Conservation (phyloP, 1,284 basidiomycete genomes). For the Rhodotorula sp. region DNA sequence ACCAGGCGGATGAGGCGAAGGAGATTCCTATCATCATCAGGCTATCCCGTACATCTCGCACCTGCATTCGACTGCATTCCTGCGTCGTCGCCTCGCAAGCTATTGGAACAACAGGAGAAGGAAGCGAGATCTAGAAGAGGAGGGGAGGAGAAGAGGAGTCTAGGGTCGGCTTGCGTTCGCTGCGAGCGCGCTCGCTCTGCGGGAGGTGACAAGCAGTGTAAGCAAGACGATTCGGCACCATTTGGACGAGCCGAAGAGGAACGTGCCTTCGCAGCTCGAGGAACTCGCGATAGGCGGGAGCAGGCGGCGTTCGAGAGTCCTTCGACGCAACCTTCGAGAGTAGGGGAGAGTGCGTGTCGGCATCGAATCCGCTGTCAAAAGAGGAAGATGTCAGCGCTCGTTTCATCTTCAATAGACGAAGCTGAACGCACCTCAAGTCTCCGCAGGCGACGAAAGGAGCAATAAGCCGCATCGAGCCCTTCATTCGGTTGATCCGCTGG, state of each 20-base stretch:
- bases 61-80: neutral
- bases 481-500: slow-evolving; percentile 20
- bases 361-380: slow-evolving; percentile 38
- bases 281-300: slow-evolving; percentile 41
- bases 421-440: slow-evolving; percentile 41
- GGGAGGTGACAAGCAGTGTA: too few relatives aligned
- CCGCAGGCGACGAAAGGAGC: slow-evolving; percentile 47
- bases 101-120: neutral
- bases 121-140: neutral
- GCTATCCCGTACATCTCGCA: neutral
- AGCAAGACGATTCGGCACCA: too few relatives aligned
- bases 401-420: neutral
- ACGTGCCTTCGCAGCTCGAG: slow-evolving; percentile 30
- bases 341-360: slow-evolving; percentile 41
- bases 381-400: neutral
- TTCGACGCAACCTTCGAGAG: neutral
- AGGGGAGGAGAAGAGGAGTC: too few relatives aligned
- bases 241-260: neutral
- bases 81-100: neutral
- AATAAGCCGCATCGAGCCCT: slow-evolving; percentile 39
- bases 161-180: neutral
- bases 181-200: slow-evolving; percentile 3
- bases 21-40: neutral
- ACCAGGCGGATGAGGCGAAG: neutral
- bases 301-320: slow-evolving; percentile 35